Percentiles rank a stretch among this genome's conserved stretches.
These are phyloP conservation scores for Arthrobotrys conoides DNA, from an alignment of 2,329 filamentous ascomycete genomes.

Conservation along the genomic window DNA sequence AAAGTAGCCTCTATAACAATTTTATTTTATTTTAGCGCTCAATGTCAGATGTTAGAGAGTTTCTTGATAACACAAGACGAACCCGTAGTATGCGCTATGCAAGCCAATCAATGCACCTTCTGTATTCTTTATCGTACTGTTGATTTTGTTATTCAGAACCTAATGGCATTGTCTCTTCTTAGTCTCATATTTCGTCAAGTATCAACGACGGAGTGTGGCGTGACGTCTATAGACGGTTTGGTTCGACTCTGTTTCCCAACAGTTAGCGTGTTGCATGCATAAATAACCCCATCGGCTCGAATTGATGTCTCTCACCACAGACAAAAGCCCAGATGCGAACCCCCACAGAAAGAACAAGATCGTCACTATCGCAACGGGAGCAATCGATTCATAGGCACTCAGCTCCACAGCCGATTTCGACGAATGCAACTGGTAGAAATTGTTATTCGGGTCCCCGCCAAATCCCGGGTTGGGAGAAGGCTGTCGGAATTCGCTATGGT, in stretches of 20 bases:
- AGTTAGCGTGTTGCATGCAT: constrained; percentile 32
- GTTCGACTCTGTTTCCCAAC: constrained; percentile 41
- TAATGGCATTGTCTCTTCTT: constrained; percentile 1
- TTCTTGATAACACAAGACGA: neutral
- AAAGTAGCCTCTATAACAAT: constrained; percentile 65
- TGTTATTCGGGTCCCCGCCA: constrained; percentile 55
- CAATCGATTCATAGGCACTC: constrained; percentile 56
- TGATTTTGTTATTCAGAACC: constrained; percentile 58
- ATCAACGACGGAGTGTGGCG: constrained; percentile 67
- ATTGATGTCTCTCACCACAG: constrained; percentile 64
- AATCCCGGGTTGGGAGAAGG: constrained; percentile 55
- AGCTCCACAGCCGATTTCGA: constrained; percentile 56
- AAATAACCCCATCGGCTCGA: constrained; percentile 38
- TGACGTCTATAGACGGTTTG: constrained; percentile 68
- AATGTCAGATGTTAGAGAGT: neutral
- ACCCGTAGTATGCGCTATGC: constrained; percentile 71
- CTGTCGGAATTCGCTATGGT: constrained; percentile 53
- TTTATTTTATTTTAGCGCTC: neutral
- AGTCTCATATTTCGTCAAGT: constrained; percentile 7
- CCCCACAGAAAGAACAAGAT: constrained; percentile 70
- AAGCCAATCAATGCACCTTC: constrained; percentile 66
- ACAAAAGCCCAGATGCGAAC: constrained; percentile 69
- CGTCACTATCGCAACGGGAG: constrained; percentile 66
- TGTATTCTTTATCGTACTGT: constrained; percentile 52
- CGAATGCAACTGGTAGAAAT: constrained; percentile 55